These are phyloP conservation scores for Argentina anserina DNA, from an alignment of 306 rosid genomes.

Conservation along the genomic window DNA sequence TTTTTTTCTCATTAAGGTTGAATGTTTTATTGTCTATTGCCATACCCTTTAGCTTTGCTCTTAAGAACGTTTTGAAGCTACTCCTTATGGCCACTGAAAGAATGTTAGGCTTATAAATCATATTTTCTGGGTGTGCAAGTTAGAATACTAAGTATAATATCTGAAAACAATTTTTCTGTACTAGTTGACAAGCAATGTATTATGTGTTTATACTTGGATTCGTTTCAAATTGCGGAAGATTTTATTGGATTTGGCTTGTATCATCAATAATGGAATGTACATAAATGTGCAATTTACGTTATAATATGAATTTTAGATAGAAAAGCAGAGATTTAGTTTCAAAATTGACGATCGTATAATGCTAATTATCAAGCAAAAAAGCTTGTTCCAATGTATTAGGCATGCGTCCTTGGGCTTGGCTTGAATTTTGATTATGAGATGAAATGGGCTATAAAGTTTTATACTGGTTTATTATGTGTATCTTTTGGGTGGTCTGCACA, in stretches of 20 bases:
- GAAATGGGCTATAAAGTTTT: background rate
- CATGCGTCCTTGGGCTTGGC: background rate
- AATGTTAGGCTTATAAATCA: background rate
- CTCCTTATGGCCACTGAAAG: background rate
- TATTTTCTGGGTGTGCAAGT: background rate
- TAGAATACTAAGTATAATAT: background rate
- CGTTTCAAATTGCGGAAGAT: background rate
- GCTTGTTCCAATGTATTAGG: background rate
- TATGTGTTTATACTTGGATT: background rate
- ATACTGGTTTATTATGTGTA: background rate
- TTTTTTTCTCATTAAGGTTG: background rate
- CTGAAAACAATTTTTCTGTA: background rate
- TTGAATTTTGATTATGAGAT: background rate
- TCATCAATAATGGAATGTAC: background rate
- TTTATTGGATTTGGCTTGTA: background rate
- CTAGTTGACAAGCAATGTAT: background rate
- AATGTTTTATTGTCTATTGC: background rate
- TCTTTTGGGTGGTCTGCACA: background rate
- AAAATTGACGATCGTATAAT: background rate
- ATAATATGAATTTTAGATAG: background rate
- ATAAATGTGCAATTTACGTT: background rate
- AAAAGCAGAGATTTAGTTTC: background rate
- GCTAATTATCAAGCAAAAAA: too few relatives aligned
- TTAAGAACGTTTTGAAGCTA: background rate
- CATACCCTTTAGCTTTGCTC: background rate